Evolutionary conservation across 2,329 filamentous ascomycete species (phyloP), one percentile per base, ranked within the genome.

Genomic region (Diaporthe caulivora): DNA sequence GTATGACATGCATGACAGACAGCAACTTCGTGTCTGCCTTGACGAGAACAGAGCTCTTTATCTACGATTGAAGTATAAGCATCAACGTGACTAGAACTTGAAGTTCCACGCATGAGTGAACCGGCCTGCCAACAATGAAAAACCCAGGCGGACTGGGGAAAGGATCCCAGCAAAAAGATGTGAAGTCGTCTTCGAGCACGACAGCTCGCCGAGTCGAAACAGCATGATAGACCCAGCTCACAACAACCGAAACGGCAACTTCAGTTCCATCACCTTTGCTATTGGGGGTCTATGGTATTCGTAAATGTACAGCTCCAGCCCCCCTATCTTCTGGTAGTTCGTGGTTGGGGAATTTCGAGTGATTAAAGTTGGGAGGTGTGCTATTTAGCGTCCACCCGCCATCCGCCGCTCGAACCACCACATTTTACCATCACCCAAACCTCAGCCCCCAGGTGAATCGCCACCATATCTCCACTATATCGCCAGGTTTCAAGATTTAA

Each of bases 281-380:
- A 47, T 47, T 57, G 17, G 37, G 55, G 49, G 57, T 70, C 55
- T 73, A 72, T 57, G n/a, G 21, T 62, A 42, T 65, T 65, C 65
- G 64, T 73, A 58, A 57, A 29, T 68, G n/a, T 58, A 57, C 57
- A 65, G 11, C n/a, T 8, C 51, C 69, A 6, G 21, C 31, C 15
- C 10, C 40, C 37, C 29, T 24, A 42, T 51, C 29, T 21, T 31
- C 49, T 29, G 34, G 29, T 26, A 18, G 24, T 10, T 26, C 5
- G 13, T 7, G 2, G 15, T 26, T 40, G 55, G 34, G 21, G 7
- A 3, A 24, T 42, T 26, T n/a, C 3, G 7, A 4, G 21, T 40
- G 34, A 8, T 60, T 13, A 26, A 40, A 9, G 11, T 40, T 21
- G n/a, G 55, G 34, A 40, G 31, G 6, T 34, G 21, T 58, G 21